phyloP scores from a whole-genome alignment of 1,284 basidiomycete genomes.

The Stereum hirsutum region DNA sequence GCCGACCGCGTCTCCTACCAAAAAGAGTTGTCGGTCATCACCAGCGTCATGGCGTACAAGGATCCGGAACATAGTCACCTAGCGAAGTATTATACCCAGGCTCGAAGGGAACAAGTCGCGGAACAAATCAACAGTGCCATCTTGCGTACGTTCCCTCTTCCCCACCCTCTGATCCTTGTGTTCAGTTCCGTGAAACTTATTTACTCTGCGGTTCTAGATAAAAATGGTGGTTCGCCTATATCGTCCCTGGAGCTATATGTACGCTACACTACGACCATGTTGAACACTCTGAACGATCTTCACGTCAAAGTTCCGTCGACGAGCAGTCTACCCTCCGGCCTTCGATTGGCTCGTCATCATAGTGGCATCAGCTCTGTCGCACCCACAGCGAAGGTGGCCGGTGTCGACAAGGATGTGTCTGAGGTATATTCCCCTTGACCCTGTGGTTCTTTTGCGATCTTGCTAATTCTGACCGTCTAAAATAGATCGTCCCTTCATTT shows the following conservation, averaged over 20 bases:
- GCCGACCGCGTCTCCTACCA: constrained; percentile 50
- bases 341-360: constrained; percentile 15
- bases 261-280: constrained; percentile 50
- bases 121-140: constrained; percentile 85
- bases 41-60: constrained; percentile 68
- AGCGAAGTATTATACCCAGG: constrained; percentile 61
- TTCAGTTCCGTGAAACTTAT: neutral
- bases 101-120: constrained; percentile 69
- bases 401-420: constrained; percentile 6
- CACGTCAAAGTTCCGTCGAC: constrained; percentile 35
- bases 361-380: constrained; percentile 1
- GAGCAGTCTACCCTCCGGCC: constrained; percentile 31
- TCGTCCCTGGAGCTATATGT: constrained; percentile 54
- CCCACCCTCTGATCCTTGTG: constrained; percentile 3
- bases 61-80: constrained; percentile 65
- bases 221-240: constrained; percentile 37
- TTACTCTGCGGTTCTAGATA: no score
- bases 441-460: neutral
- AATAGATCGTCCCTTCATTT: neutral
- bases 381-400: constrained; percentile 1
- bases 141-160: constrained; percentile 42
- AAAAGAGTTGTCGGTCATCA: constrained; percentile 64
- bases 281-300: constrained; percentile 43
- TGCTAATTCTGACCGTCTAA: neutral
- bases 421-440: constrained; percentile 2